Conservation (phyloP, 2,329 filamentous ascomycete species). For the Lecanosticta acicola region DNA sequence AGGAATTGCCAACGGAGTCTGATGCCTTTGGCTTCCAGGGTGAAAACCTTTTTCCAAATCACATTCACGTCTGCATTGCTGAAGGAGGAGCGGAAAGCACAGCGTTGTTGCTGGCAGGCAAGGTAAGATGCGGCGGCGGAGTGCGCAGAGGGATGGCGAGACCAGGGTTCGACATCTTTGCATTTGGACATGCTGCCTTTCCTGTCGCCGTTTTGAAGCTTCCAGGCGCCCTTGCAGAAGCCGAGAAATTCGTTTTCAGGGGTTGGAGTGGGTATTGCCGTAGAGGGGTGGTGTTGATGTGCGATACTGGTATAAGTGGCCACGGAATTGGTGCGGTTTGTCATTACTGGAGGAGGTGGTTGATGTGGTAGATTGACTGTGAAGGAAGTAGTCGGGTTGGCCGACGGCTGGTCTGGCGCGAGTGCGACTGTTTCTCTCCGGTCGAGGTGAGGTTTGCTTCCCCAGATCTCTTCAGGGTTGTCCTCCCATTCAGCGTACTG, state of each 20-base stretch:
- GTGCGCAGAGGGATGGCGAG: constrained; percentile 20
- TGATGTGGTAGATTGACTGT: constrained; percentile 6
- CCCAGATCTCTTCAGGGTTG: constrained; percentile 27
- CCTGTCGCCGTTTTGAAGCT: constrained; percentile 33
- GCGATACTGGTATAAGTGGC: neutral
- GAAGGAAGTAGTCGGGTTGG: constrained; percentile 1
- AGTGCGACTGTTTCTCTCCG: constrained; percentile 19
- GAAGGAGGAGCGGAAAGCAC: constrained; percentile 40
- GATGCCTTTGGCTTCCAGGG: constrained; percentile 30
- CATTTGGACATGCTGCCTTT: constrained; percentile 28
- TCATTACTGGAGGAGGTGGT: constrained; percentile 15
- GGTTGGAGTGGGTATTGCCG: constrained; percentile 24
- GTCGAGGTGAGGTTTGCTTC: constrained; percentile 13
- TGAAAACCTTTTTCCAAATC: constrained; percentile 27
- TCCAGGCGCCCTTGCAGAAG: constrained; percentile 46
- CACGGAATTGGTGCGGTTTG: constrained; percentile 15
- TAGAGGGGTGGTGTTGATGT: constrained; percentile 9
- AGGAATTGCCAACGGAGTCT: constrained; percentile 45
- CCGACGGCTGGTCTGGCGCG: constrained; percentile 7
- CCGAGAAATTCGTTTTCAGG: constrained; percentile 32
- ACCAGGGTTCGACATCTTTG: constrained; percentile 23
- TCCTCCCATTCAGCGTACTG: constrained; percentile 26
- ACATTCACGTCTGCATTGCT: constrained; percentile 28
- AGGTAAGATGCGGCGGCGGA: constrained; percentile 26
- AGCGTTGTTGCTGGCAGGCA: constrained; percentile 39